These are phyloP conservation scores for Colletotrichum spinosum DNA, from an alignment of 2,329 filamentous ascomycete genomes.

Conservation along the genomic window DNA sequence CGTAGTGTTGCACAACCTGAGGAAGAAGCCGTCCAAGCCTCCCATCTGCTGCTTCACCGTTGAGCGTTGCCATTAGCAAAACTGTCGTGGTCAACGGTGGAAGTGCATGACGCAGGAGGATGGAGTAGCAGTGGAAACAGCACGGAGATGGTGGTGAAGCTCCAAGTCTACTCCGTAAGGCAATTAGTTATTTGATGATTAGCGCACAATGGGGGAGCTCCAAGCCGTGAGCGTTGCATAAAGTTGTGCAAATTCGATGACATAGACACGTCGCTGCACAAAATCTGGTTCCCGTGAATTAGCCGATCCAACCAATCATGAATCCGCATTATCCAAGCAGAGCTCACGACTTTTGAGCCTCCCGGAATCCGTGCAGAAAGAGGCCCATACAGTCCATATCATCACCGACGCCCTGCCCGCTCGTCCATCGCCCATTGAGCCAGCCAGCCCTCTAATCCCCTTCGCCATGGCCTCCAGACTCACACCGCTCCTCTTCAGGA, in stretches of 20 bases:
- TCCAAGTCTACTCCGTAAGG: background rate
- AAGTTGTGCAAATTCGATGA: conserved; percentile 24
- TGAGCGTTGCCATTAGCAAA: too few relatives aligned
- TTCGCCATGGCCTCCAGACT: conserved; percentile 84
- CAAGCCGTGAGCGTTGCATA: background rate
- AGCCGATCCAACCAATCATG: conserved; percentile 33
- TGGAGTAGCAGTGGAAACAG: background rate
- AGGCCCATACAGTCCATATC: conserved; percentile 20
- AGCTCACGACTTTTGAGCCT: conserved; percentile 40
- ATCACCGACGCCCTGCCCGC: conserved; percentile 9
- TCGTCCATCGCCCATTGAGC: conserved; percentile 42
- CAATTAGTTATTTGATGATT: background rate
- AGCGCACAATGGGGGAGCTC: background rate
- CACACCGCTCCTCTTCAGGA: conserved; percentile 78
- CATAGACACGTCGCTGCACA: conserved; percentile 5
- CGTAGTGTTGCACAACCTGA: too few relatives aligned
- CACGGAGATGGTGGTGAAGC: background rate
- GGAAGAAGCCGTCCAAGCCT: too few relatives aligned
- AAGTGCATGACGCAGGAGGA: too few relatives aligned
- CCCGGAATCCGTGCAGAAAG: conserved; percentile 25
- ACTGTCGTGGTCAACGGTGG: too few relatives aligned
- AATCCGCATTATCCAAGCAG: conserved; percentile 38
- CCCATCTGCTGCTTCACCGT: too few relatives aligned
- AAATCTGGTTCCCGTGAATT: conserved; percentile 13
- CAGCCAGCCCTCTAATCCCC: conserved; percentile 36